These are phyloP conservation scores for Hordeum marinum DNA, from an alignment of 176 grass and related monocot genomes.

Conservation along the genomic window DNA sequence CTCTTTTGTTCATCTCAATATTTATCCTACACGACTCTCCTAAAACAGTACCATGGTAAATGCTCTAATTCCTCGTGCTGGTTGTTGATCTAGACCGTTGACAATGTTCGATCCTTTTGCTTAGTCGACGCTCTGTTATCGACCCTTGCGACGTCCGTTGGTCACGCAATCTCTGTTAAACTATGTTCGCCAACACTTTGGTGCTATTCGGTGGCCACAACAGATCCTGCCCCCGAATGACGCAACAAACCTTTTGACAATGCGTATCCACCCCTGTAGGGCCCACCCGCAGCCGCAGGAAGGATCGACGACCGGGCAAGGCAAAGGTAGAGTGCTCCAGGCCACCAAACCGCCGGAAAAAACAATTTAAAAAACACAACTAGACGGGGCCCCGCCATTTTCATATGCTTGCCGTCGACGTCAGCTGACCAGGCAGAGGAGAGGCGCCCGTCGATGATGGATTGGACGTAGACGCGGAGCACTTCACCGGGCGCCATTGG, in stretches of 20 bases:
- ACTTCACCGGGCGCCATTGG: constrained; percentile 24
- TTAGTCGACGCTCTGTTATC: no score
- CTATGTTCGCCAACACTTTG: no score
- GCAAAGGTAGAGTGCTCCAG: not conserved
- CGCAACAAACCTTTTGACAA: not conserved
- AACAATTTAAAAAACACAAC: not conserved
- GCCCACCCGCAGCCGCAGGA: constrained; percentile 12
- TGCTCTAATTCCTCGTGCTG: no score
- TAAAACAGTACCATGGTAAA: no score
- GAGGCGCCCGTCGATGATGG: no score
- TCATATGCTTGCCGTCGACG: constrained; percentile 19
- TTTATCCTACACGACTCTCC: no score
- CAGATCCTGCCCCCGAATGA: constrained; percentile 9
- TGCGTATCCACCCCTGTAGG: not conserved
- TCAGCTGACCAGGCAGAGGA: constrained; percentile 8
- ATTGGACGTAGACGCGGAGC: not conserved
- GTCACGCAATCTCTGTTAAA: no score
- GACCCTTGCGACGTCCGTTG: no score
- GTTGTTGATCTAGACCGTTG: no score
- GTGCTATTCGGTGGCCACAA: not conserved
- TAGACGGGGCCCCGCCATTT: not conserved
- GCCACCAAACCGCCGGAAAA: not conserved
- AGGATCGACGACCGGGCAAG: constrained; percentile 17
- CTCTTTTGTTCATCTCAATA: no score
- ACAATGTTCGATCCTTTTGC: no score